Conservation (phyloP, 2,329 filamentous ascomycete genomes). For the Trichoderma brevicompactum region DNA sequence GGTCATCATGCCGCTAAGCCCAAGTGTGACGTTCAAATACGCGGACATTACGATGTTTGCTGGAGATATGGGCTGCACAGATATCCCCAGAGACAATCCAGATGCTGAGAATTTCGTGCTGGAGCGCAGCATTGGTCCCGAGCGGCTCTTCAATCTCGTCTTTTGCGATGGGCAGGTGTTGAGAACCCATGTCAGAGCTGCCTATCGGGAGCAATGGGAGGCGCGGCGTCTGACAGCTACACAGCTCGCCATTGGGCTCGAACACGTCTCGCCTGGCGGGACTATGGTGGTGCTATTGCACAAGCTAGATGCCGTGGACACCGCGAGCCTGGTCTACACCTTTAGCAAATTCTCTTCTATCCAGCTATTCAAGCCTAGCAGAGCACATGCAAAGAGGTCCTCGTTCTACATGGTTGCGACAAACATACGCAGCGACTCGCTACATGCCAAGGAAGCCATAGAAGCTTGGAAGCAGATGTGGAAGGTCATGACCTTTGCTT, state of each 20-base stretch:
- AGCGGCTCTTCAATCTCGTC: slow-evolving; percentile 47
- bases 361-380: slow-evolving; percentile 50
- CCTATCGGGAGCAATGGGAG: slow-evolving; percentile 44
- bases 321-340: slow-evolving; percentile 42
- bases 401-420: slow-evolving; percentile 60
- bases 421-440: slow-evolving; percentile 42
- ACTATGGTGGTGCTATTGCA: slow-evolving; percentile 57
- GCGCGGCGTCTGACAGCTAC: slow-evolving; percentile 42
- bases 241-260: slow-evolving; percentile 52
- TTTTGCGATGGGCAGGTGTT: slow-evolving; percentile 55
- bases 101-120: slow-evolving; percentile 38
- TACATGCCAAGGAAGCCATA: slow-evolving; percentile 44
- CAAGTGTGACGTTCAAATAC: slow-evolving; percentile 33
- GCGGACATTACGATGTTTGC: slow-evolving; percentile 59
- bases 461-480: slow-evolving; percentile 47
- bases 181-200: slow-evolving; percentile 42
- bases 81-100: slow-evolving; percentile 41
- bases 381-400: slow-evolving; percentile 47
- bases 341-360: slow-evolving; percentile 51
- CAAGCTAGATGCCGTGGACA: slow-evolving; percentile 49
- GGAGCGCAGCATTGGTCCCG: slow-evolving; percentile 34
- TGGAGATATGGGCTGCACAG: slow-evolving; percentile 46
- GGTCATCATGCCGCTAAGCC: slow-evolving; percentile 37
- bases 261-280: slow-evolving; percentile 51
- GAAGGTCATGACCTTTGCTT: slow-evolving; percentile 46